phyloP scores from a whole-genome alignment of 805 yeast genomes.

The Allodekkera sacchari region DNA sequence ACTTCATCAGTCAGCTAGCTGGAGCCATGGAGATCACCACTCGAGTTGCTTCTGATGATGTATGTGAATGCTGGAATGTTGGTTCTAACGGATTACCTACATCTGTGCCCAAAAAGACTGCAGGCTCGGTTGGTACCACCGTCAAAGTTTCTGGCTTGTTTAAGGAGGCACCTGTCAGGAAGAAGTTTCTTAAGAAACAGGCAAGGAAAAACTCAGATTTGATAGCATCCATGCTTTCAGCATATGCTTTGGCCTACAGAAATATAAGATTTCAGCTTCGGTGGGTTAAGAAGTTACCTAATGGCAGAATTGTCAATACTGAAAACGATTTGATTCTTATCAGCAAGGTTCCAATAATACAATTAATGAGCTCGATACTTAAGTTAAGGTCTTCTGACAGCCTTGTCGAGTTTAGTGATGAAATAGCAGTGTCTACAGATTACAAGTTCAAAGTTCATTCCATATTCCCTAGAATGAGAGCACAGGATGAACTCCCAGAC shows the following conservation, averaged over 20 bases:
- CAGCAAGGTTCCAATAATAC: conserved; percentile 5
- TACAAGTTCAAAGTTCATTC: conserved; percentile 8
- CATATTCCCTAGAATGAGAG: conserved; percentile 28
- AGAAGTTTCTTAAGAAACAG: conserved; percentile 21
- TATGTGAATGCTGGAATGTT: conserved; percentile 30
- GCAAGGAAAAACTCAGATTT: conserved; percentile 17
- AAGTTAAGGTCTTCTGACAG: conserved; percentile 11
- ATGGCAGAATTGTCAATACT: conserved; percentile 8
- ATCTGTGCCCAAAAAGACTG: conserved; percentile 12
- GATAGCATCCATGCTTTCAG: conserved; percentile 17
- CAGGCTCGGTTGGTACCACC: conserved; percentile 29
- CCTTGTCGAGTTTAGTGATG: conserved; percentile 12
- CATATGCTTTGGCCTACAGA: conserved; percentile 25
- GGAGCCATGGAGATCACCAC: conserved; percentile 25
- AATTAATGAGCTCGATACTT: conserved; percentile 10
- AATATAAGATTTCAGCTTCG: conserved; percentile 24
- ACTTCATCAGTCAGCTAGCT: conserved; percentile 26
- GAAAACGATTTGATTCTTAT: conserved; percentile 8
- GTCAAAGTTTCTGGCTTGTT: conserved; percentile 26
- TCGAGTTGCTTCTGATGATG: conserved; percentile 20
- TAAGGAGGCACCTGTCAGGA: conserved; percentile 25
- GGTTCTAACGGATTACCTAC: conserved; percentile 19
- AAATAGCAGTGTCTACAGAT: neutral
- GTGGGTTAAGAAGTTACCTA: conserved; percentile 12
- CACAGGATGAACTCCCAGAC: conserved; percentile 17